Conservation (phyloP, 2,329 filamentous ascomycete species). For the Epichloe sp. region DNA sequence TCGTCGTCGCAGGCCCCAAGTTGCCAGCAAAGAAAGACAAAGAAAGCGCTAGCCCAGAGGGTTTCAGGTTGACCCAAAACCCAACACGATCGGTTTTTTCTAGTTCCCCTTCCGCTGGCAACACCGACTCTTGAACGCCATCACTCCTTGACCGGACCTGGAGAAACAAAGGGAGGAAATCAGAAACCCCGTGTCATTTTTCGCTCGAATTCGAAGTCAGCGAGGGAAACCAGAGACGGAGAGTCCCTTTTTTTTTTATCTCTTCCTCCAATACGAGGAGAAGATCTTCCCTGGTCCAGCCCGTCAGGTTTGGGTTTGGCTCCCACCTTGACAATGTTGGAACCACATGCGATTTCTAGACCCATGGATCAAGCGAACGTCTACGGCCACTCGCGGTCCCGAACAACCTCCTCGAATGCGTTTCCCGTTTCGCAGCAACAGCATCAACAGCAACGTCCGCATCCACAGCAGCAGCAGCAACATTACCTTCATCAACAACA, state of each 20-base stretch:
- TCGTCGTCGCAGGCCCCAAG: too few species aligned
- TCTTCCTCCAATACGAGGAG: background rate
- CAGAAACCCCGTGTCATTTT: background rate
- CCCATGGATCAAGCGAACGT: constrained; percentile 22
- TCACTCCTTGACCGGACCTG: background rate
- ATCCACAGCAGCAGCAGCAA: constrained; percentile 18
- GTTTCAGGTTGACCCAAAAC: background rate
- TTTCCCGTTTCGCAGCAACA: constrained; percentile 27
- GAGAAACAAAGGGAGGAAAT: background rate
- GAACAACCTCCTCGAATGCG: constrained; percentile 43
- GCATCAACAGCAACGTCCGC: constrained; percentile 14
- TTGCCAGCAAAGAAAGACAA: too few species aligned
- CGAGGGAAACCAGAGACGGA: background rate
- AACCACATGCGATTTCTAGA: constrained; percentile 19
- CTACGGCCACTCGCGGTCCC: constrained; percentile 41
- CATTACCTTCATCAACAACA: constrained; percentile 19
- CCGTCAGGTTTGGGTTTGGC: background rate
- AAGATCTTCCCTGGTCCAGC: background rate
- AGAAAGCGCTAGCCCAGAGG: too few species aligned
- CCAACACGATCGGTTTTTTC: background rate
- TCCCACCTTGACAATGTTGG: constrained; percentile 14
- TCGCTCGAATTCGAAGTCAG: background rate
- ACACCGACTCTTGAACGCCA: background rate
- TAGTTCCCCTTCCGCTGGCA: background rate
- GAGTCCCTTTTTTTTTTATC: background rate